Base-by-base conservation (phyloP, 352 stramenopile genomes). In the Phytophthora nicotianae region DNA sequence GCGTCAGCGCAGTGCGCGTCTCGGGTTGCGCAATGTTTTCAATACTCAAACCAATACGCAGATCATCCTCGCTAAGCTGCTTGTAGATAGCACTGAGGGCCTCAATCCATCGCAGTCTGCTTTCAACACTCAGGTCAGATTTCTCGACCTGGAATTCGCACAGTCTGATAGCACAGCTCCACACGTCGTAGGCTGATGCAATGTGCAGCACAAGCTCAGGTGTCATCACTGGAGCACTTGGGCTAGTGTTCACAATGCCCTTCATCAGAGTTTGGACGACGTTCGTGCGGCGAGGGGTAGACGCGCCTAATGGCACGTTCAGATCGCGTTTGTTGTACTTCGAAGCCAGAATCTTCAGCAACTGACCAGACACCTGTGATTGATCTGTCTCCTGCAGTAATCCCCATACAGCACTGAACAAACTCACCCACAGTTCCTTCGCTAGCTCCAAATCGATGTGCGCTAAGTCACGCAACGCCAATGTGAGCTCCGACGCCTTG, bases 261-360 rank as follows among this genome's bases (percentile, higher is more conserved):
- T 86, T 79, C 70, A 97, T 77, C 24, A 97, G 56, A 38, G 86
- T 93, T 71, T 96, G 88, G 33, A 96, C 85, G 2, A 90, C 81
- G 59, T 96, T 96, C 3, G 85, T 89, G 8, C 87, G 80, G 5
- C 80, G 70, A 29, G 80, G 78, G 27, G 58, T 67, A 2, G 71
- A 72, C 11, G 61, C 62, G 11, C 68, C 70, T 2, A 92, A 60
- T 33, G 87, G 88, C 19, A 95, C 72, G 35, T 90, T 86, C 0
- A 97, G 64, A 47, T 97, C 86, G 17, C 88, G 85, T 40, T 93
- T 91, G 62, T 95, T 92, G 72, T 94, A 96, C 59, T 93, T 93
- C 26, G 84, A 93, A 42, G 89, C 88, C 9, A 97, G 55, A 43
- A 91, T 81, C 58, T 90, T 93, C 47, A 89, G 65, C 24, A 96